Evolutionary conservation across 2,329 filamentous ascomycete genomes (phyloP).

Genomic region (Xylaria sp.): DNA sequence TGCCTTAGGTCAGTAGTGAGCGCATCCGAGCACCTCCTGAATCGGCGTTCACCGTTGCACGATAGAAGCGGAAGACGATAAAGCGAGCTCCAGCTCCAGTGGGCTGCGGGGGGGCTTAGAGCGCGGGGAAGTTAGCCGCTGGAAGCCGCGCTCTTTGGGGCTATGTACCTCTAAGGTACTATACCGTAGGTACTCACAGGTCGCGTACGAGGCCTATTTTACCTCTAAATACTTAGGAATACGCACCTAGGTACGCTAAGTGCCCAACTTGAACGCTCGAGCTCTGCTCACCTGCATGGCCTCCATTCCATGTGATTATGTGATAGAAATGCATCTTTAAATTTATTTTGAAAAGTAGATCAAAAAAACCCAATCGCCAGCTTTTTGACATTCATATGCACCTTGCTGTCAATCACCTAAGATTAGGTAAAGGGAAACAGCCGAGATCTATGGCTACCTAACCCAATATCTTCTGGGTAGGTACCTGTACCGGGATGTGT

Average conservation of each 20-base stretch:
- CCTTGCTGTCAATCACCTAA: background rate
- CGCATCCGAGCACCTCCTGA: conserved; percentile 24
- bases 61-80: conserved; percentile 25
- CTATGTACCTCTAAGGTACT: background rate
- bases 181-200: background rate
- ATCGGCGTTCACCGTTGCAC: conserved; percentile 32
- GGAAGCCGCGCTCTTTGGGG: conserved; percentile 25
- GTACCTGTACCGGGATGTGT: conserved; percentile 13
- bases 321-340: background rate
- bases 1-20: conserved; percentile 1
- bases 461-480: conserved; percentile 26
- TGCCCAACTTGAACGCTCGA: conserved; percentile 38
- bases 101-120: conserved; percentile 31
- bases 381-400: background rate
- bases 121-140: conserved; percentile 34
- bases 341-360: background rate
- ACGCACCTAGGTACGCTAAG: background rate
- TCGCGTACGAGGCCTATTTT: background rate
- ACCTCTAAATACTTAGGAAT: background rate
- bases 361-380: background rate
- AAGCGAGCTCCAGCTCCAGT: conserved; percentile 35
- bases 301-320: conserved; percentile 29
- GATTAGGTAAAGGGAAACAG: background rate
- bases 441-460: background rate
- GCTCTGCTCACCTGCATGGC: conserved; percentile 23